phyloP scores from a whole-genome alignment of 2,329 filamentous ascomycete genomes.

The Fusarium sublunatum region DNA sequence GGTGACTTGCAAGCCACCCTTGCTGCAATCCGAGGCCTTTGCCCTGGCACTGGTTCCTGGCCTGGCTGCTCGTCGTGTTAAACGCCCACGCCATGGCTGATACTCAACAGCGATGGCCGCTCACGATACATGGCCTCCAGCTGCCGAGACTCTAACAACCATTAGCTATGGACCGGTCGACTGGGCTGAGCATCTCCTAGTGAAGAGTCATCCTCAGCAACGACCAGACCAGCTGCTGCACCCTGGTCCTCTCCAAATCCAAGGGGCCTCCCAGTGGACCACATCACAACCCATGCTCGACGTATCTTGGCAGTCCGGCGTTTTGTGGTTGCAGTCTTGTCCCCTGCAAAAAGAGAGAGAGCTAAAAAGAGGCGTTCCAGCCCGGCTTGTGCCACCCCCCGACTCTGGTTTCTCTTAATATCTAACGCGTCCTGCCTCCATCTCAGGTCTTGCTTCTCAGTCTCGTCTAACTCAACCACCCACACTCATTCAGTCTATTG shows the following conservation, averaged over 20 bases:
- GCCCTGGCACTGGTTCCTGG: slow-evolving; percentile 16
- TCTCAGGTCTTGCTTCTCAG: slow-evolving; percentile 31
- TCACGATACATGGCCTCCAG: slow-evolving; percentile 6
- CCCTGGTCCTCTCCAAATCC: slow-evolving; percentile 27
- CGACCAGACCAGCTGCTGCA: slow-evolving; percentile 12
- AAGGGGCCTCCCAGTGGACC: slow-evolving; percentile 43
- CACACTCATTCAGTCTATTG: slow-evolving; percentile 44
- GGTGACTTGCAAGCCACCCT: slow-evolving; percentile 7
- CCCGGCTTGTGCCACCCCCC: slow-evolving; percentile 36
- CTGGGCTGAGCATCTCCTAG: slow-evolving; percentile 12
- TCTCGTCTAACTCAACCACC: slow-evolving; percentile 40
- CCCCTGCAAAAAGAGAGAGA: slow-evolving; percentile 34
- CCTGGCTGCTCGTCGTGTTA: slow-evolving; percentile 8
- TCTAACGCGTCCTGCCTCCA: slow-evolving; percentile 43
- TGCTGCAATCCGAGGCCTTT: slow-evolving; percentile 7
- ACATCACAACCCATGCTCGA: slow-evolving; percentile 32
- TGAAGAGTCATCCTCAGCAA: slow-evolving; percentile 26
- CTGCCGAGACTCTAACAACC: slow-evolving; percentile 1
- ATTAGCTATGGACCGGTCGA: slow-evolving; percentile 3
- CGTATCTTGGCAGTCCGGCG: slow-evolving; percentile 44
- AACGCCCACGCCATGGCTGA: slow-evolving; percentile 3
- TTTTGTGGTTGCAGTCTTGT: slow-evolving; percentile 42
- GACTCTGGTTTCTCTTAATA: slow-evolving; percentile 46
- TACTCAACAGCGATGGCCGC: background rate
- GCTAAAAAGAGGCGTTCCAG: slow-evolving; percentile 42